phyloP scores from a whole-genome alignment of 1,284 basidiomycete species.

The Ceratobasidium papillatum region DNA sequence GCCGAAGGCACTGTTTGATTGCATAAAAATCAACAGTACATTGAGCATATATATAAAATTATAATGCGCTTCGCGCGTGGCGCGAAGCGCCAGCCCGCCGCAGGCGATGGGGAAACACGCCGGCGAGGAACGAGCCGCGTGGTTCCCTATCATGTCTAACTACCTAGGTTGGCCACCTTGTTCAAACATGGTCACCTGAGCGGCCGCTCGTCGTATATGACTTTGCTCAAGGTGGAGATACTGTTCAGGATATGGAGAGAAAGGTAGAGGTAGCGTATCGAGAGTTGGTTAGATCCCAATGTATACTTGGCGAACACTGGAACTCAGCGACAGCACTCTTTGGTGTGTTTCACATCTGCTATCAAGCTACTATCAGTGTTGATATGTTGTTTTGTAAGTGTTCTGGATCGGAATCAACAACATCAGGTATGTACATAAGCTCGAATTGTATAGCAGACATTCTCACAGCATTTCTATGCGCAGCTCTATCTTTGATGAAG shows the following conservation, averaged over 20 bases:
- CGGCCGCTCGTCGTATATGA: constrained; percentile 33
- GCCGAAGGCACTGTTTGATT: no score
- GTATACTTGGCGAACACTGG: constrained; percentile 17
- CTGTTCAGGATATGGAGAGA: constrained; percentile 12
- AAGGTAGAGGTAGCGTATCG: constrained; percentile 16
- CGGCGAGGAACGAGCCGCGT: no score
- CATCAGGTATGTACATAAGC: constrained; percentile 7
- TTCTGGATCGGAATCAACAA: constrained; percentile 43
- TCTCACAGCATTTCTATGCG: neutral
- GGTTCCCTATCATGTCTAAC: neutral
- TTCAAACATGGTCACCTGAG: neutral
- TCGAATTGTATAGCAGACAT: neutral
- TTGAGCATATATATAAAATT: no score
- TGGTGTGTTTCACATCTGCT: neutral
- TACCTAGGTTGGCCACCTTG: constrained; percentile 37
- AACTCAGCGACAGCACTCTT: constrained; percentile 31
- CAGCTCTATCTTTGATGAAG: neutral
- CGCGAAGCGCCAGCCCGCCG: no score
- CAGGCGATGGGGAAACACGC: no score
- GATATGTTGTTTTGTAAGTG: neutral
- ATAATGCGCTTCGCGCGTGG: no score
- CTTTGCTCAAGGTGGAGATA: constrained; percentile 42
- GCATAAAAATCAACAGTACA: no score
- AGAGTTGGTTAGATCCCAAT: neutral
- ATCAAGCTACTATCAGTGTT: neutral